Evolutionary conservation across 139 green algal genomes (phyloP).

Genomic region (Micractinium sp.): DNA sequence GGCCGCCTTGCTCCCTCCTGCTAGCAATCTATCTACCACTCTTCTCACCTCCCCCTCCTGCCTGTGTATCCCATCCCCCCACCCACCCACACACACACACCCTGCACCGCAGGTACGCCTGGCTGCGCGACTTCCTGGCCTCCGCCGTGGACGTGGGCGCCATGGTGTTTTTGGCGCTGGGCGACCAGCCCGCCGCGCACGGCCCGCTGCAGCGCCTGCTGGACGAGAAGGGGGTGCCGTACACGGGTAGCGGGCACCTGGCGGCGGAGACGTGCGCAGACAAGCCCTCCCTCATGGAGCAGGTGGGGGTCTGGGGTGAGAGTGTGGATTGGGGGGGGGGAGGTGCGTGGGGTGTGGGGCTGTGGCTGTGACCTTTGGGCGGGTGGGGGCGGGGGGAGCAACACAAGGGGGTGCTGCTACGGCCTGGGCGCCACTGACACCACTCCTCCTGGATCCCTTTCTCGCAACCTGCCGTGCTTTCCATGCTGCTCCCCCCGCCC

Average conservation of each 20-base stretch:
- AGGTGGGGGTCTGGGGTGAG: slow-evolving; percentile 8
- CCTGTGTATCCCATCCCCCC: not conserved
- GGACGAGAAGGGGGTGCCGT: slow-evolving; percentile 34
- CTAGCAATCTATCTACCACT: no score
- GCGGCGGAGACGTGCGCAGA: slow-evolving; percentile 35
- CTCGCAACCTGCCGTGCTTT: not conserved
- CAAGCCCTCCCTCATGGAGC: slow-evolving; percentile 26
- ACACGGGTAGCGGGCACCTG: slow-evolving; percentile 16
- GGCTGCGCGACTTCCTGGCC: slow-evolving; percentile 21
- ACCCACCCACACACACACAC: no score
- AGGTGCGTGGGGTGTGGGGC: not conserved
- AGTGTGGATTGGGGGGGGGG: not conserved
- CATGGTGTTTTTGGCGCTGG: slow-evolving; percentile 28
- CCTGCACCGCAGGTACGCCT: slow-evolving; percentile 22
- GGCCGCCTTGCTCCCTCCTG: not conserved
- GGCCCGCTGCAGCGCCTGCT: slow-evolving; percentile 45
- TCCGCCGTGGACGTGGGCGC: slow-evolving; percentile 25
- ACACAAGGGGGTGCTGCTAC: no score
- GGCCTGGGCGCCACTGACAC: no score
- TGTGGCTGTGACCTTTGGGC: no score
- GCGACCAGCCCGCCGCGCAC: slow-evolving; percentile 13
- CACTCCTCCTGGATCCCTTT: not conserved
- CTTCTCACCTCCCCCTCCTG: not conserved
- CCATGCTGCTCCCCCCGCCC: not conserved
- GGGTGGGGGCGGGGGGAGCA: no score